Percentiles rank a stretch among this genome's conserved stretches.
phyloP scores from a whole-genome alignment of 1,139 yeast species.

The Candida smagusa region DNA sequence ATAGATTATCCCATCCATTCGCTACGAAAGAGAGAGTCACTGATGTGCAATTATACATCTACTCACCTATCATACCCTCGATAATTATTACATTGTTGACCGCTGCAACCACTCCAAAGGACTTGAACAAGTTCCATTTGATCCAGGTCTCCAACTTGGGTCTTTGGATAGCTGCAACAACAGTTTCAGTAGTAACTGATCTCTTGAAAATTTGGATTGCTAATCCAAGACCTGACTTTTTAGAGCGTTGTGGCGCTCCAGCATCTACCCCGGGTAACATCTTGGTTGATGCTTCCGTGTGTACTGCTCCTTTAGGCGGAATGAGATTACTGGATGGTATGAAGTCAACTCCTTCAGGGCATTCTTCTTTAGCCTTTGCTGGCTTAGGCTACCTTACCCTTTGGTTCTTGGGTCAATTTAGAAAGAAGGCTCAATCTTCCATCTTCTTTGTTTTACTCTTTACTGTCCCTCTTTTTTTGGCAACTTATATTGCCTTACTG shows the following conservation, averaged over 20 bases:
- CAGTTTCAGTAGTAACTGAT: conserved; percentile 36
- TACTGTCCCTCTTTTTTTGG: conserved; percentile 31
- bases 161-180: conserved; percentile 12
- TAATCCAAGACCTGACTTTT: conserved; percentile 25
- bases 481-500: conserved; percentile 43
- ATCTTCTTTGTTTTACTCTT: conserved; percentile 9
- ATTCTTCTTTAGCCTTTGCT: conserved; percentile 66
- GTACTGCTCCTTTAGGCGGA: conserved; percentile 43
- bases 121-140: conserved; percentile 13
- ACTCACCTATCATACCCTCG: conserved; percentile 13
- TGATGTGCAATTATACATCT: conserved; percentile 16
- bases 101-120: conserved; percentile 9
- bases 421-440: conserved; percentile 2
- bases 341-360: conserved; percentile 82
- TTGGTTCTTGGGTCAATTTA: conserved; percentile 23
- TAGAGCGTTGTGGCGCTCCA: conserved; percentile 20
- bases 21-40: conserved; percentile 19
- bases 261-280: conserved; percentile 12
- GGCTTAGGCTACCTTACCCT: conserved; percentile 56
- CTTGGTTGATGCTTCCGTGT: conserved; percentile 21
- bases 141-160: conserved; percentile 19
- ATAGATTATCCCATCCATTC: conserved; percentile 18
- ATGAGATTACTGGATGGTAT: conserved; percentile 66
- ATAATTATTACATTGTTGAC: conserved; percentile 11
- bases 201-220: conserved; percentile 24